Percentiles rank a stretch among this genome's conserved stretches.
These are phyloP conservation scores for Trametes punicea DNA, from an alignment of 768 basidiomycete species.

Conservation along the genomic window DNA sequence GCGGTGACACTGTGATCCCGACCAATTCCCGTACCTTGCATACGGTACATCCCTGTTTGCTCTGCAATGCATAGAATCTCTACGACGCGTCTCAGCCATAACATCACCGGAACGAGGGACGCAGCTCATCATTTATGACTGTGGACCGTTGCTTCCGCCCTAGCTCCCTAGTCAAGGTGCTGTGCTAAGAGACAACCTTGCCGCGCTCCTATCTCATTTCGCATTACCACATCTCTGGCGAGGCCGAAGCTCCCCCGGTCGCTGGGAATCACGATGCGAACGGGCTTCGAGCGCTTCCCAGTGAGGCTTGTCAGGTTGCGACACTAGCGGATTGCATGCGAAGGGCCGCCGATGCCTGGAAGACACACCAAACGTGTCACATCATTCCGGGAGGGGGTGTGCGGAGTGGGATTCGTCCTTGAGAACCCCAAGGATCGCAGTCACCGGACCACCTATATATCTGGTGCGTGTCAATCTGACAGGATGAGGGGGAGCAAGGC, in stretches of 20 bases:
- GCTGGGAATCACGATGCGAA: neutral
- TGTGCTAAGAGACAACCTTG: constrained; percentile 4
- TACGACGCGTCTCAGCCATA: too few species aligned
- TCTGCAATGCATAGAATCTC: too few species aligned
- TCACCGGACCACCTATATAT: constrained; percentile 14
- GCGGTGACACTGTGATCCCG: too few species aligned
- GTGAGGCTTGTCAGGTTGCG: neutral
- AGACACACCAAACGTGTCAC: neutral
- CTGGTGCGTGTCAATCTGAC: constrained; percentile 15
- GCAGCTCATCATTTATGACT: too few species aligned
- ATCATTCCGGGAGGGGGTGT: neutral
- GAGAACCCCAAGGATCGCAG: neutral
- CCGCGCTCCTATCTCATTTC: constrained; percentile 8
- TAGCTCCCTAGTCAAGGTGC: constrained; percentile 1
- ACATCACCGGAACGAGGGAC: too few species aligned
- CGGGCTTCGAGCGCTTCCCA: neutral
- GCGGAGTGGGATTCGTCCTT: constrained; percentile 3
- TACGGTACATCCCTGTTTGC: too few species aligned
- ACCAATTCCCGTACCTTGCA: too few species aligned
- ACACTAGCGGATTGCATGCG: neutral
- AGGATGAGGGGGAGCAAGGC: neutral
- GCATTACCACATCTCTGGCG: constrained; percentile 3
- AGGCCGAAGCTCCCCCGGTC: constrained; percentile 8
- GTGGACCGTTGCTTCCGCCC: too few species aligned
- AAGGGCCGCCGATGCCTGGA: constrained; percentile 16